These are phyloP conservation scores for Coleophoma eucalyptorum DNA, from an alignment of 2,329 filamentous ascomycete genomes.

Conservation along the genomic window DNA sequence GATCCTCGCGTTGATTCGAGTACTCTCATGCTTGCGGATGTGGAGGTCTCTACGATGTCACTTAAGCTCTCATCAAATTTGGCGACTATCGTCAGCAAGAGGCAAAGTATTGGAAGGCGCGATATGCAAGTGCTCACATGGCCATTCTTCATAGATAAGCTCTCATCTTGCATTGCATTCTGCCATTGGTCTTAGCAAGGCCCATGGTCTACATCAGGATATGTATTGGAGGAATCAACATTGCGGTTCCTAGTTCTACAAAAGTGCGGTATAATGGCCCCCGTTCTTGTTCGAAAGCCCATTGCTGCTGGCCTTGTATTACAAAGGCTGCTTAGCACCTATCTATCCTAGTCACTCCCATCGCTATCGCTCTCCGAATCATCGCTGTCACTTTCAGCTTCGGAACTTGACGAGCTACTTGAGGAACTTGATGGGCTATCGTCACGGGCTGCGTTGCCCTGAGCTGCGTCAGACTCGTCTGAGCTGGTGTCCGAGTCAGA, in stretches of 20 bases:
- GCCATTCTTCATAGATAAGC: constrained; percentile 3
- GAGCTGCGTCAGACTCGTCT: background rate
- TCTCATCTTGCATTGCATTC: constrained; percentile 5
- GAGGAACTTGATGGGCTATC: constrained; percentile 17
- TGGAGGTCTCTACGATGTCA: too few species aligned
- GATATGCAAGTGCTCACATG: constrained; percentile 1
- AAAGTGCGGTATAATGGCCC: background rate
- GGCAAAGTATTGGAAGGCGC: too few species aligned
- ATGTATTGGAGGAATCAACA: background rate
- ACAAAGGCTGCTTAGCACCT: too few species aligned
- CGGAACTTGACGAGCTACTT: constrained; percentile 19
- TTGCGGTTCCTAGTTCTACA: background rate
- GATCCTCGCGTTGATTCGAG: too few species aligned
- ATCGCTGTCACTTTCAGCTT: constrained; percentile 12
- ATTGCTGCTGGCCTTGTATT: too few species aligned
- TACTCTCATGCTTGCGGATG: too few species aligned
- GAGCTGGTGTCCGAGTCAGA: constrained; percentile 2
- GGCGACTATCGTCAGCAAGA: too few species aligned
- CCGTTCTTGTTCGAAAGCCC: too few species aligned
- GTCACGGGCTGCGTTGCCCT: background rate
- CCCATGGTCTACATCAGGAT: background rate
- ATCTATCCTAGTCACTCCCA: constrained; percentile 4
- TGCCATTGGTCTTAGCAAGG: constrained; percentile 5
- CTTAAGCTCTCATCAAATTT: too few species aligned
- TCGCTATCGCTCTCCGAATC: constrained; percentile 7